Conservation (phyloP, 2,329 filamentous ascomycete genomes). For the Pseudocercospora pini-densiflorae region DNA sequence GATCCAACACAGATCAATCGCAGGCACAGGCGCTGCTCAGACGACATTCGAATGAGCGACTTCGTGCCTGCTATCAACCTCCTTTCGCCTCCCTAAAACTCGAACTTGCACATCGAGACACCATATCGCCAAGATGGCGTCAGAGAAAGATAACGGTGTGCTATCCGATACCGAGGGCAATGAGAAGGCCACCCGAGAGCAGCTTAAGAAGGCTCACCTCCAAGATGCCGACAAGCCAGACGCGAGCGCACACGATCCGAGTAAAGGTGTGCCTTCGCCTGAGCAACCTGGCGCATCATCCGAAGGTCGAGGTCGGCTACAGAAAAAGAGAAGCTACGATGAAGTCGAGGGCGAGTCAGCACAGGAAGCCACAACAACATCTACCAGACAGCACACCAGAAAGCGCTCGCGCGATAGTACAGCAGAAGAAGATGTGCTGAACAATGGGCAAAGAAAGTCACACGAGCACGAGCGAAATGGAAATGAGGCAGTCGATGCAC, state of each 20-base stretch:
- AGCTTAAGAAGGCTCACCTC: conserved; percentile 66
- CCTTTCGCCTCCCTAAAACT: background rate
- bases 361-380: conserved; percentile 39
- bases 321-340: conserved; percentile 53
- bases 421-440: conserved; percentile 39
- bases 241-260: conserved; percentile 5
- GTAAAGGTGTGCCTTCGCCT: conserved; percentile 19
- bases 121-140: conserved; percentile 30
- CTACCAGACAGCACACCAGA: conserved; percentile 47
- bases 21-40: background rate
- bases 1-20: background rate
- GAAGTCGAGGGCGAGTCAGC: conserved; percentile 46
- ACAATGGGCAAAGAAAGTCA: conserved; percentile 40
- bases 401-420: conserved; percentile 54
- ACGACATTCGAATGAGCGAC: background rate
- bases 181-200: conserved; percentile 63
- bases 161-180: conserved; percentile 51
- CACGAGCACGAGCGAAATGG: conserved; percentile 36
- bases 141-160: conserved; percentile 27
- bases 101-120: background rate
- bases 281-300: conserved; percentile 30
- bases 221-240: conserved; percentile 36
- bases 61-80: background rate
- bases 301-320: conserved; percentile 38
- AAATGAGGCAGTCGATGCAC: conserved; percentile 33